Evolutionary conservation across 2,329 filamentous ascomycete species (phyloP), one percentile per base, ranked within the genome.

Genomic region (Rachicladosporium sp.): DNA sequence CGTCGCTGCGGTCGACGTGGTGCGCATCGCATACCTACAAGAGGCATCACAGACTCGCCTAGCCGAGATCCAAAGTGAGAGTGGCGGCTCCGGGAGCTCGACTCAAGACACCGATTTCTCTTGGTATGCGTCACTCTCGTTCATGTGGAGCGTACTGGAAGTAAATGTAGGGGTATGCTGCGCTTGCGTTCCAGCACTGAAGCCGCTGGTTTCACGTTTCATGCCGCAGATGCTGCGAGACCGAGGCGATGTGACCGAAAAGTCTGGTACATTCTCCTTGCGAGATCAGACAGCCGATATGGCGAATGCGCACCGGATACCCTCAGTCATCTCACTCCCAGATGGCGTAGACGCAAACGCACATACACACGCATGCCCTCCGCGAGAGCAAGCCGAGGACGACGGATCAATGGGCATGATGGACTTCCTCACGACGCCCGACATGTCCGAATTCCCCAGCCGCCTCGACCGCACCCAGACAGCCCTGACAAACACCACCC

Each of bases 101-200:
- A 40, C 53, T 44, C n/a, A 56, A 10, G 53, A 58, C 7, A 65
- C 63, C 6, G 72, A 77, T 46, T 72, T 74, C 44, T 69, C 69
- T 30, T 77, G 71, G 78, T 87, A 89, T 54, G 83, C 84, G 1
- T 85, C 84, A 1, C 64, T 87, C 4, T 84, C 85, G 0, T 80
- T 93, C 55, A 89, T 94, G 83, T 96, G 88, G 89, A 89, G 83
- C 10, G 82, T 81, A 9, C 78, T 95, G 39, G 88, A 95, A 59
- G 86, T 94, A 54, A 91, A 93, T 48, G 69, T 93, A 1, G 88
- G 86, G 11, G 87, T 95, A 50, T 80, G 87, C 47, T 93, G 85
- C 55, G 88, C 82, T 32, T 94, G 87, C 52, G 82, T 95, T n/a
- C 89, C 89, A 6, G 89, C 82, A 0, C 65, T 95, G 45, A 95